Evolutionary conservation across 176 grass and related monocot species (phyloP), one percentile per base, ranked within the genome.

Genomic region (Eragrostis curvula): DNA sequence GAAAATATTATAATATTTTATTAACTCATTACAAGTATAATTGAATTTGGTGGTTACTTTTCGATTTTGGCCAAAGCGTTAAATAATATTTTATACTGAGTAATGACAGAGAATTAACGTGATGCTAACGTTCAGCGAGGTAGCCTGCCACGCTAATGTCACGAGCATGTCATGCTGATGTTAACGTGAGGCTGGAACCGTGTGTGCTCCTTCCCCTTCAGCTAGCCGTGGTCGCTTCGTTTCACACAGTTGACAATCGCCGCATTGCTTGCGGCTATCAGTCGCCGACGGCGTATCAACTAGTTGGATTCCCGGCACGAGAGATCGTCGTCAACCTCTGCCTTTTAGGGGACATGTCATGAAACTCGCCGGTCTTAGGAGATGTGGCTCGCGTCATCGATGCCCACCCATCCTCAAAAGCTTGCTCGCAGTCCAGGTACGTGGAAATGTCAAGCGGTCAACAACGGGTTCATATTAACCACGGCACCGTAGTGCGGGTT

Each of bases 121-220:
- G 21, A 11, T 23, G 56, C 14, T 24, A 56, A 56, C 18, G 50
- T 52, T 14, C 32, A 52, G 5, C 3, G 16, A 17, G 17, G 17
- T 4, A 52, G 7, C 50, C 17, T 57, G 55, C 23, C 21, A 57
- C 23, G 21, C 55, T 23, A 55, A 23, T 8, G 14, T 2, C 45
- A 73, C 8, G 8, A 43, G 25, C 14, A 58, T 47, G 84, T 86
- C 77, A 59, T 24, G 84, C 60, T 80, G 77, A 80, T 16, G 59
- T 36, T 12, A 66, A 57, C 25, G 18, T 36, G 50, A 70, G 25
- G 6, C 28, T 20, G 13, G 56, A 76, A 77, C 82, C 75, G 66
- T 52, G 83, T 78, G 82, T 48, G 24, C 21, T 66, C 49, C 5
- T 30, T 4, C 49, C 13, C 27, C 7, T 48, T 14, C 47, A n/a